Evolutionary conservation across 139 green algal species (phyloP).

Genomic region (Trebouxia sp.): DNA sequence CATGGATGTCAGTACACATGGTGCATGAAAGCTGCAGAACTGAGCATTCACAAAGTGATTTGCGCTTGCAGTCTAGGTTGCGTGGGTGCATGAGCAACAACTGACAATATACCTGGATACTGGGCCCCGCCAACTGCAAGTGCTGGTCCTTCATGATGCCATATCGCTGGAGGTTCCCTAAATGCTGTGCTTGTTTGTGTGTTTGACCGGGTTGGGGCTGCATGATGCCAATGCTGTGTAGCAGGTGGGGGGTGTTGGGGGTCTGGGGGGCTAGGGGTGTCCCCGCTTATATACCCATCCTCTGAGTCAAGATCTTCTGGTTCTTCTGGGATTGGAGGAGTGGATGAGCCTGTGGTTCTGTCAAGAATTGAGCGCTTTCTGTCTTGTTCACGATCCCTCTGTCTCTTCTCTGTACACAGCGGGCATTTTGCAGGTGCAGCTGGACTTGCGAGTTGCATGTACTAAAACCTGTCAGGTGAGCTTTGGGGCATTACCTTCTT

Average conservation of each 20-base stretch:
- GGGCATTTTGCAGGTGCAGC: no score
- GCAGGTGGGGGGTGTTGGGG: neutral
- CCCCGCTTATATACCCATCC: neutral
- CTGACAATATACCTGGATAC: neutral
- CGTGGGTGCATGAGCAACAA: no score
- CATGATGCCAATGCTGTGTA: neutral
- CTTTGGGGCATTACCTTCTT: neutral
- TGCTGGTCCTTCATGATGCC: conserved; percentile 16
- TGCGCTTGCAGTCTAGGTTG: no score
- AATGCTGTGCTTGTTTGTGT: conserved; percentile 6
- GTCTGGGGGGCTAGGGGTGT: neutral
- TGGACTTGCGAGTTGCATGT: no score
- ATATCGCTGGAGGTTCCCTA: neutral
- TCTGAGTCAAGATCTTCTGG: neutral
- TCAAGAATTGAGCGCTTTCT: neutral
- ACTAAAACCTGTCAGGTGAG: neutral
- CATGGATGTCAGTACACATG: no score
- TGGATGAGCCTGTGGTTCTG: neutral
- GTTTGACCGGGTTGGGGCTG: neutral
- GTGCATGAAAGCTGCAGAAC: no score
- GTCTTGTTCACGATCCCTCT: neutral
- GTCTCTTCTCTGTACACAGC: neutral
- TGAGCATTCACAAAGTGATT: no score
- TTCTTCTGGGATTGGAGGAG: conserved; percentile 13
- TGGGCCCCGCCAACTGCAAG: conserved; percentile 11